Evolutionary conservation across 148 eudicot species (phyloP).

Genomic region (Dianthus caryophyllus): DNA sequence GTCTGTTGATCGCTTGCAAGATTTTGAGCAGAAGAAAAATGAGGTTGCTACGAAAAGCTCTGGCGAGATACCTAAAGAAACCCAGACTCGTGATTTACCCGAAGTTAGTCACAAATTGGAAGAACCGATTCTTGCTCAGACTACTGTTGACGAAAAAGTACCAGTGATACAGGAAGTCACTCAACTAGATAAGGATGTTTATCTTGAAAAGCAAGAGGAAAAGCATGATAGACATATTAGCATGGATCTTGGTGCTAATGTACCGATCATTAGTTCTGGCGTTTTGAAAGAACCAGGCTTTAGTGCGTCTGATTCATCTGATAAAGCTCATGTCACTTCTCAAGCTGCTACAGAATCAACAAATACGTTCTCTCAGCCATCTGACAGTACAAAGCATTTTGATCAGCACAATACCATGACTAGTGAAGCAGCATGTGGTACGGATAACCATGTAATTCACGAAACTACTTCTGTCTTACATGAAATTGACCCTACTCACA

Average conservation of each 20-base stretch:
- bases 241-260: conserved; percentile 17
- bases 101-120: conserved; percentile 49
- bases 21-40: conserved; percentile 43
- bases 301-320: conserved; percentile 10
- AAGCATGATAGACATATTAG: conserved; percentile 26
- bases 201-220: conserved; percentile 21
- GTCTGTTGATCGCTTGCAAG: conserved; percentile 41
- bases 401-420: conserved; percentile 31
- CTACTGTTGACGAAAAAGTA: conserved; percentile 28
- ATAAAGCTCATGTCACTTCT: conserved; percentile 13
- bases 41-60: conserved; percentile 34
- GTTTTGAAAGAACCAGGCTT: conserved; percentile 13
- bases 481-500: conserved; percentile 38
- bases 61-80: conserved; percentile 49
- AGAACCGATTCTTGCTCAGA: conserved; percentile 39
- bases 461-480: conserved; percentile 52
- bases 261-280: neutral
- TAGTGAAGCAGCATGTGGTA: conserved; percentile 49
- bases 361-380: conserved; percentile 6
- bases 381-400: conserved; percentile 29
- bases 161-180: conserved; percentile 30
- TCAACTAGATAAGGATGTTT: conserved; percentile 8
- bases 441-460: conserved; percentile 52
- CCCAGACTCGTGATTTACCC: conserved; percentile 57
- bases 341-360: conserved; percentile 3